Conservation (phyloP, 2,329 filamentous ascomycete species). For the Leptosphaerulina australis region DNA sequence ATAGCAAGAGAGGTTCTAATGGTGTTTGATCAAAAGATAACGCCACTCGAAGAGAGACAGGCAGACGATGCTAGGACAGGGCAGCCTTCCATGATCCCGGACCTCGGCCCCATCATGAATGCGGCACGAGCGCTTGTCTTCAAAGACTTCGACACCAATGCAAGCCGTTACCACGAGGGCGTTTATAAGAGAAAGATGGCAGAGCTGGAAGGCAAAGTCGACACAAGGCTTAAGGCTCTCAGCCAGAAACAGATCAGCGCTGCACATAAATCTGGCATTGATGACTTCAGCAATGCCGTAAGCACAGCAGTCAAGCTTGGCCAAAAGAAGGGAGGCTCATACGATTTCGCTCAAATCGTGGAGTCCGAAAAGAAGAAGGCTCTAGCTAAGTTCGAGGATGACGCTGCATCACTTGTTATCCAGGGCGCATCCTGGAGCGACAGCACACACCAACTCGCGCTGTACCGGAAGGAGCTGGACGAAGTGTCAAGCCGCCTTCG, state of each 20-base stretch:
- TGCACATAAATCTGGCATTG: slow-evolving; percentile 85
- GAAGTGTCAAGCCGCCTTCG: slow-evolving; percentile 83
- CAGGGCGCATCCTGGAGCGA: slow-evolving; percentile 86
- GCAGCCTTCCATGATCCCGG: slow-evolving; percentile 71
- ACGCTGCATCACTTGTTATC: slow-evolving; percentile 76
- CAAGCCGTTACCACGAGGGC: slow-evolving; percentile 94
- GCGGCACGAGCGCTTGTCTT: slow-evolving; percentile 73
- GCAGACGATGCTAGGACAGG: slow-evolving; percentile 75
- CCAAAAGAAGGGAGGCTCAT: slow-evolving; percentile 86
- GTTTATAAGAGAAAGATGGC: slow-evolving; percentile 85
- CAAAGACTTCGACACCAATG: slow-evolving; percentile 85
- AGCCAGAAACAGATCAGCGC: slow-evolving; percentile 88
- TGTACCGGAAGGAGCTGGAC: slow-evolving; percentile 90
- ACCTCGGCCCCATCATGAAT: slow-evolving; percentile 76
- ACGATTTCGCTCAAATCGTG: slow-evolving; percentile 96
- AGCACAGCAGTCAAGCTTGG: slow-evolving; percentile 85
- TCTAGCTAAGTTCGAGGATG: slow-evolving; percentile 74
- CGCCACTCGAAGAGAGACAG: slow-evolving; percentile 85
- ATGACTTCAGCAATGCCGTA: slow-evolving; percentile 85
- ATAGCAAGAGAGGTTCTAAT: slow-evolving; percentile 88
- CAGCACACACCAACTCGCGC: slow-evolving; percentile 76
- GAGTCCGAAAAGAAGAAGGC: slow-evolving; percentile 78
- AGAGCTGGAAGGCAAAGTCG: slow-evolving; percentile 86
- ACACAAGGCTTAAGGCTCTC: slow-evolving; percentile 83
- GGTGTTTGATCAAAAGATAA: slow-evolving; percentile 79